A percentile compares a stretch with the other conserved stretches of the same genome.
phyloP scores from a whole-genome alignment of 495 filamentous ascomycete genomes.

The Hyaloscypha hepaticicola region DNA sequence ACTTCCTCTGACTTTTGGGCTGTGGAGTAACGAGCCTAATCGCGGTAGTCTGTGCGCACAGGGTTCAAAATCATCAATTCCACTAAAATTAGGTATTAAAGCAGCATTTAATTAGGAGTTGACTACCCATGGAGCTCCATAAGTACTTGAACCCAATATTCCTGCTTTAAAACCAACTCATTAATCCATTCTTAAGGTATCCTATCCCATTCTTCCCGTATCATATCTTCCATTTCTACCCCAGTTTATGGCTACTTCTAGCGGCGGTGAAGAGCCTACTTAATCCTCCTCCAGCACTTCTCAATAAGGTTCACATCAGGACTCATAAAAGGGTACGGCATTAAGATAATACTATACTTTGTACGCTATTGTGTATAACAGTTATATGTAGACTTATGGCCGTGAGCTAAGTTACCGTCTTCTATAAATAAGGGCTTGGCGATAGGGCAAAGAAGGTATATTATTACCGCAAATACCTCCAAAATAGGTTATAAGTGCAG shows the following conservation, averaged over 20 bases:
- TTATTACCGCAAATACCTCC: neutral
- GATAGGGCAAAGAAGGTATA: neutral
- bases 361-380: slow-evolving; percentile 1
- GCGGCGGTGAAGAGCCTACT: neutral
- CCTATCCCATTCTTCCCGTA: slow-evolving; percentile 7
- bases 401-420: slow-evolving; percentile 9
- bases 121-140: no score
- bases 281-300: slow-evolving; percentile 5
- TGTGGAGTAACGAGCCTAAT: no score
- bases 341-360: slow-evolving; percentile 5
- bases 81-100: no score
- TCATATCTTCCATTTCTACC: neutral
- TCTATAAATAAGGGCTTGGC: slow-evolving; percentile 10
- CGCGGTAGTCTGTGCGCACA: no score
- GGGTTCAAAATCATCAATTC: no score
- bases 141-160: no score
- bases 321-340: slow-evolving; percentile 5
- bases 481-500: neutral
- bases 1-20: no score
- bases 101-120: no score
- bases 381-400: neutral
- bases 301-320: slow-evolving; percentile 11
- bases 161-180: slow-evolving; percentile 10
- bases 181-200: slow-evolving; percentile 7
- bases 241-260: neutral